These are phyloP conservation scores for Plectosphaerella sp. DNA, from an alignment of 2,329 filamentous ascomycete species.

Conservation along the genomic window DNA sequence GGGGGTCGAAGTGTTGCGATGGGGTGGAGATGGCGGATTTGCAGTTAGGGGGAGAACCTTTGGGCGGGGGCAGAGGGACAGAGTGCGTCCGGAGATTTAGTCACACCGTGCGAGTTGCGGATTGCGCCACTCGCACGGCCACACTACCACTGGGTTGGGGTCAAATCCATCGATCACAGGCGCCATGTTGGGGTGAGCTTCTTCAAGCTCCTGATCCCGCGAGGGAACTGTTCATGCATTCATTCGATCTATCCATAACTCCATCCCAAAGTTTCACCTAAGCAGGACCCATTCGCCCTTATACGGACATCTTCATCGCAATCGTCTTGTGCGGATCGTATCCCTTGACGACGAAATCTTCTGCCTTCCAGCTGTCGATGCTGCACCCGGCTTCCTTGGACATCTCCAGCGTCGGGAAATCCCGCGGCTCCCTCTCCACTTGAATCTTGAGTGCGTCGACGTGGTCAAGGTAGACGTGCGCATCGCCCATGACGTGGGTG, in stretches of 20 bases:
- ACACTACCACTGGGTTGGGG: too few species aligned
- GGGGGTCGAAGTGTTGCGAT: conserved; percentile 8
- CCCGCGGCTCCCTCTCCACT: conserved; percentile 71
- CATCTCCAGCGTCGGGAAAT: conserved; percentile 78
- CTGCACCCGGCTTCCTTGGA: conserved; percentile 61
- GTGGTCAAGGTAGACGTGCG: conserved; percentile 94
- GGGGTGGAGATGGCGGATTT: conserved; percentile 7
- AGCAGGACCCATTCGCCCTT: not conserved
- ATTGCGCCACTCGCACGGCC: too few species aligned
- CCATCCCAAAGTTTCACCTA: not conserved
- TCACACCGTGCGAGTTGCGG: too few species aligned
- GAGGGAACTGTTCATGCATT: too few species aligned
- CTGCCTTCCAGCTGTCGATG: conserved; percentile 85
- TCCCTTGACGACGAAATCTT: conserved; percentile 82
- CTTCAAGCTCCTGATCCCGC: too few species aligned
- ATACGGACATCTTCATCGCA: conserved; percentile 98
- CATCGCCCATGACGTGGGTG: conserved; percentile 95
- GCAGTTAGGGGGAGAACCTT: conserved; percentile 7
- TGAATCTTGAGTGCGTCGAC: conserved; percentile 81
- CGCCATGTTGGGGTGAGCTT: too few species aligned
- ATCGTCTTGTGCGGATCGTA: conserved; percentile 91
- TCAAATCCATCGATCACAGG: too few species aligned
- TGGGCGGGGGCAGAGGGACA: too few species aligned
- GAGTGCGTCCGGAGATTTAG: too few species aligned
- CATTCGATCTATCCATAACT: too few species aligned